phyloP scores from a whole-genome alignment of 2,329 filamentous ascomycete species.

The Metarhizium sp. region DNA sequence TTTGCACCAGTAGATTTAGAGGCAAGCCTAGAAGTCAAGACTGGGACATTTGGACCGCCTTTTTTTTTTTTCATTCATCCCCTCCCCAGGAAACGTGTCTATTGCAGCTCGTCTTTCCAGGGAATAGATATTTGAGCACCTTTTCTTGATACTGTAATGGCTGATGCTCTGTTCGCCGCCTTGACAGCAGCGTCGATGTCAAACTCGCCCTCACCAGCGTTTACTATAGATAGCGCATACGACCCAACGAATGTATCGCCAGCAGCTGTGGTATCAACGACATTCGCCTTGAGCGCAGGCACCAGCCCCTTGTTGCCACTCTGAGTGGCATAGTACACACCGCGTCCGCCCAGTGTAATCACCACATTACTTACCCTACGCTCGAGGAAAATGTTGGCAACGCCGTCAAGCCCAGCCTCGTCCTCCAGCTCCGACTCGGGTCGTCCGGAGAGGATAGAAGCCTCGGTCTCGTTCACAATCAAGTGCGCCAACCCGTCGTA shows the following conservation, averaged over 20 bases:
- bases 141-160: slow-evolving; percentile 31
- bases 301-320: slow-evolving; percentile 37
- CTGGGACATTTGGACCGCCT: neutral
- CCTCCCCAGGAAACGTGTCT: slow-evolving; percentile 9
- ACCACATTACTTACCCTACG: slow-evolving; percentile 69
- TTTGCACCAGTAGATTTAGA: neutral
- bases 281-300: slow-evolving; percentile 57
- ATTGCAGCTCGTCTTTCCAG: slow-evolving; percentile 32
- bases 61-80: slow-evolving; percentile 5
- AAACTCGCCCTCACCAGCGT: slow-evolving; percentile 26
- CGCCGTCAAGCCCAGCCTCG: slow-evolving; percentile 31
- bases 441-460: slow-evolving; percentile 57
- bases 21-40: neutral
- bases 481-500: slow-evolving; percentile 66
- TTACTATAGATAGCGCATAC: slow-evolving; percentile 67
- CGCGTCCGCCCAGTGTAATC: slow-evolving; percentile 73
- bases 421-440: slow-evolving; percentile 38
- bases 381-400: slow-evolving; percentile 52
- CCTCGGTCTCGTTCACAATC: slow-evolving; percentile 87
- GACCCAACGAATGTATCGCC: slow-evolving; percentile 91
- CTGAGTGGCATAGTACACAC: slow-evolving; percentile 56
- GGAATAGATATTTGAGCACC: slow-evolving; percentile 35
- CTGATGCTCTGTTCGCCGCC: slow-evolving; percentile 42
- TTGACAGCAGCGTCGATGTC: slow-evolving; percentile 46
- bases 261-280: slow-evolving; percentile 89